Evolutionary conservation across 352 stramenopile genomes (phyloP).

Genomic region (Phytophthora capsici): DNA sequence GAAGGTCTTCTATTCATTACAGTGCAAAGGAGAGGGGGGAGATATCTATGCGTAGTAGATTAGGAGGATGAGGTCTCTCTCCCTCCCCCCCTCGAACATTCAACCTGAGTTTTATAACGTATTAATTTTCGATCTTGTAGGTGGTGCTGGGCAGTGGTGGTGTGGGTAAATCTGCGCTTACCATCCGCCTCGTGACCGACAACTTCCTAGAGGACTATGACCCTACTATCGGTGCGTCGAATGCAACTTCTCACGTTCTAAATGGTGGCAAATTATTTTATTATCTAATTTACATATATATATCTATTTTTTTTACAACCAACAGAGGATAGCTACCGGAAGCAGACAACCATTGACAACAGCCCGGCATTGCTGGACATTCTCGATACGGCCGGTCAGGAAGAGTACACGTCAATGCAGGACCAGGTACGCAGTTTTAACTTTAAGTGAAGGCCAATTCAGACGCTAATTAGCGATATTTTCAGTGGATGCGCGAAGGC

Average conservation of each 20-base stretch:
- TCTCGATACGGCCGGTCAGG: constrained; percentile 92
- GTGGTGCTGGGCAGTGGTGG: constrained; percentile 90
- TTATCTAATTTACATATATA: too few relatives aligned
- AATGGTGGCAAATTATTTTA: too few relatives aligned
- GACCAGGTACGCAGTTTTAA: constrained; percentile 63
- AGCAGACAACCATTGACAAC: constrained; percentile 89
- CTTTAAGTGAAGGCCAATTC: not conserved
- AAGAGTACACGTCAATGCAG: constrained; percentile 93
- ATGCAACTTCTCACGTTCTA: too few relatives aligned
- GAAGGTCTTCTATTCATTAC: not conserved
- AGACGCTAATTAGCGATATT: constrained; percentile 1
- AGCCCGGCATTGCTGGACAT: constrained; percentile 88
- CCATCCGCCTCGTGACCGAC: constrained; percentile 91
- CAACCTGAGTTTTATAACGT: constrained; percentile 10
- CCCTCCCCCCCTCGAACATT: not conserved
- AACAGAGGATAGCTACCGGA: constrained; percentile 93
- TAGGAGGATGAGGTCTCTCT: constrained; percentile 2
- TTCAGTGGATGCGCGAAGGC: constrained; percentile 92
- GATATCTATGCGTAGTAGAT: not conserved
- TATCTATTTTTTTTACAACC: not conserved
- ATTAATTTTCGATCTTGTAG: constrained; percentile 34
- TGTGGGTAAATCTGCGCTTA: constrained; percentile 93
- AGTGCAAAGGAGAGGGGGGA: not conserved
- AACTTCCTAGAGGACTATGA: constrained; percentile 95
- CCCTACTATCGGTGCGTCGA: constrained; percentile 83